A percentile compares a stretch with the other conserved stretches of the same genome.
phyloP scores from a whole-genome alignment of 2,329 filamentous ascomycete genomes.

The Colletotrichum godetiae region DNA sequence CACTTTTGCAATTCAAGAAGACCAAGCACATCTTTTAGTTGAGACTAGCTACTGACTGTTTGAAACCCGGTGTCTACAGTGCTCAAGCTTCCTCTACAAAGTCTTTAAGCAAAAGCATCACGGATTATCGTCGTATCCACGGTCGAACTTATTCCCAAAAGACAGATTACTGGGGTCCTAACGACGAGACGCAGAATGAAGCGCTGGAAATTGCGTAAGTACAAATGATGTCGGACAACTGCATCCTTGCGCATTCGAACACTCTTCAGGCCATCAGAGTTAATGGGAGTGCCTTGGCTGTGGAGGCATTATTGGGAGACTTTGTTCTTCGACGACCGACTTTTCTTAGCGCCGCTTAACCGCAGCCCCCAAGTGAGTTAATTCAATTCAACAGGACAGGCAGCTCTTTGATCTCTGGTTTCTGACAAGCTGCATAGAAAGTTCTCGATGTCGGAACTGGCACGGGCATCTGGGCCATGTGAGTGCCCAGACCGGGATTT shows the following conservation, averaged over 20 bases:
- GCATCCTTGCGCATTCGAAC: too few relatives aligned
- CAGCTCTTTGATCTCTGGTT: too few relatives aligned
- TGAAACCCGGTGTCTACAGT: too few relatives aligned
- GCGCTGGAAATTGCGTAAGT: slow-evolving; percentile 20
- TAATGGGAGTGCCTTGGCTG: too few relatives aligned
- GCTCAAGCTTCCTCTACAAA: slow-evolving; percentile 38
- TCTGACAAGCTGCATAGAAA: neutral
- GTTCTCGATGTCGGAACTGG: neutral
- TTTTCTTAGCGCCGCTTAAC: neutral
- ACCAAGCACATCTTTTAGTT: too few relatives aligned
- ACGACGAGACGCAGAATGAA: slow-evolving; percentile 39
- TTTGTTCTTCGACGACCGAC: neutral
- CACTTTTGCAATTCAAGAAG: too few relatives aligned
- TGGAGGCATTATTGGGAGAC: neutral
- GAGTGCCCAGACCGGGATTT: neutral
- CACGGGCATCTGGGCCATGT: slow-evolving; percentile 32
- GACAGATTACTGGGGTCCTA: slow-evolving; percentile 39
- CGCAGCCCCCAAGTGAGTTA: neutral
- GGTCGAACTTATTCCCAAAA: slow-evolving; percentile 44
- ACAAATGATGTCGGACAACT: neutral
- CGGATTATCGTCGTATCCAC: slow-evolving; percentile 46
- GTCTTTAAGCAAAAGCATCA: slow-evolving; percentile 46
- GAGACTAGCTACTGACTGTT: too few relatives aligned
- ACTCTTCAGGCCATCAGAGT: too few relatives aligned
- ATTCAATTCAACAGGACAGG: neutral